These are phyloP conservation scores for Stagonosporopsis rhizophila DNA, from an alignment of 2,329 filamentous ascomycete genomes.

Conservation along the genomic window DNA sequence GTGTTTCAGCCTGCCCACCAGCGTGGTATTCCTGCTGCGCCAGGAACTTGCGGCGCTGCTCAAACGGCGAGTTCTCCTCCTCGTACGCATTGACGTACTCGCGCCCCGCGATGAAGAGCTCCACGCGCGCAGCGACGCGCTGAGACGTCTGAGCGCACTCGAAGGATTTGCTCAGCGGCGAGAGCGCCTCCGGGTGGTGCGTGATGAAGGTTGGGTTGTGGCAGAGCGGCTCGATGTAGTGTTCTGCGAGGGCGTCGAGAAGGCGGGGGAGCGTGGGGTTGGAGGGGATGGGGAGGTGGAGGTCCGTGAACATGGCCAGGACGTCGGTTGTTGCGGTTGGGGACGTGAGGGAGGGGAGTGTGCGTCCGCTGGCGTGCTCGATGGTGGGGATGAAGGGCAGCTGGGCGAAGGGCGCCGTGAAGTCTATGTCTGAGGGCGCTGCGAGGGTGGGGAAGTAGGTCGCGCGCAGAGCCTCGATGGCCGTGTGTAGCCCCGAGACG, in stretches of 20 bases:
- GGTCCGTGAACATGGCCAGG: conserved; percentile 60
- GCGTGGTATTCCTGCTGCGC: conserved; percentile 58
- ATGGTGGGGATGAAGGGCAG: conserved; percentile 85
- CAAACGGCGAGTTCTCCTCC: conserved; percentile 92
- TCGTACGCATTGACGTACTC: conserved; percentile 98
- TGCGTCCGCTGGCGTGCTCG: conserved; percentile 69
- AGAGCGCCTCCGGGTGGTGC: conserved; percentile 88
- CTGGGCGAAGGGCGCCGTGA: conserved; percentile 65
- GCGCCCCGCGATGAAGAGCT: conserved; percentile 79
- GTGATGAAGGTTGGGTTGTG: conserved; percentile 80
- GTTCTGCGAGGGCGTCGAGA: conserved; percentile 79
- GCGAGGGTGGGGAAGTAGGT: conserved; percentile 39
- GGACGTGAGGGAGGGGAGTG: conserved; percentile 63
- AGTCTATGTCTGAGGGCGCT: conserved; percentile 61
- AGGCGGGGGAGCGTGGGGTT: conserved; percentile 70
- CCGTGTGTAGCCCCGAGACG: conserved; percentile 54
- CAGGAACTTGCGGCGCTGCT: conserved; percentile 83
- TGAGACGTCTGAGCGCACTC: conserved; percentile 71
- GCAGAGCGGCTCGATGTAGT: conserved; percentile 81
- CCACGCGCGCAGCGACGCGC: conserved; percentile 78
- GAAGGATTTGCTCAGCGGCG: conserved; percentile 89
- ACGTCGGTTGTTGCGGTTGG: conserved; percentile 66
- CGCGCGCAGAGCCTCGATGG: conserved; percentile 55
- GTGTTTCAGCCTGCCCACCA: conserved; percentile 47
- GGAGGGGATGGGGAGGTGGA: conserved; percentile 58